Evolutionary conservation across 2,329 filamentous ascomycete species (phyloP).

Genomic region (Colletotrichum graminicola): DNA sequence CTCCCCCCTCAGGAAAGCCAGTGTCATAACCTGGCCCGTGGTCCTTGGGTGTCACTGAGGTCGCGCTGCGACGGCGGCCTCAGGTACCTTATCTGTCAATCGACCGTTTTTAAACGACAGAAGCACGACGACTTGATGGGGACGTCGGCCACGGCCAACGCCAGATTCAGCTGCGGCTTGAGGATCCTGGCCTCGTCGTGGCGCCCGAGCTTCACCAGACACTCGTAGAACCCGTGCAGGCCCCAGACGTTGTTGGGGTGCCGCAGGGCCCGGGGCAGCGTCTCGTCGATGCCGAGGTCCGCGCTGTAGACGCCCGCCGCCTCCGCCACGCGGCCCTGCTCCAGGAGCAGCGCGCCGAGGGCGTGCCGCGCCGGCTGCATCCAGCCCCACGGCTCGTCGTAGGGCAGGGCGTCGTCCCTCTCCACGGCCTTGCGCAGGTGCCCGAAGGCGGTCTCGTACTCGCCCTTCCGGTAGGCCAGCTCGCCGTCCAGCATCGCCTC

Average conservation of each 20-base stretch:
- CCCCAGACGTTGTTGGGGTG: constrained; percentile 84
- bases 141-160: constrained; percentile 70
- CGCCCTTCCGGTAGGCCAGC: constrained; percentile 74
- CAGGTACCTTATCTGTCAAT: constrained; percentile 37
- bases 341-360: constrained; percentile 76
- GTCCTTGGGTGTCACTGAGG: constrained; percentile 19
- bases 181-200: constrained; percentile 52
- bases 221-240: constrained; percentile 79
- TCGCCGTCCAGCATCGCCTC: constrained; percentile 80
- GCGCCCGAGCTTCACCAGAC: constrained; percentile 68
- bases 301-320: constrained; percentile 70
- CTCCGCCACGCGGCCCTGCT: constrained; percentile 71
- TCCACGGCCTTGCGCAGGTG: constrained; percentile 69
- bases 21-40: constrained; percentile 31
- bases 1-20: background rate
- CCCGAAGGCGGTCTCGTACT: constrained; percentile 69
- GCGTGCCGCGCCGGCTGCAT: constrained; percentile 82
- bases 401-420: constrained; percentile 73
- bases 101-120: constrained; percentile 49
- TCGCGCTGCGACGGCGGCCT: constrained; percentile 38
- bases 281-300: constrained; percentile 71
- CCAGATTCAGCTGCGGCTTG: constrained; percentile 61
- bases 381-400: constrained; percentile 84
- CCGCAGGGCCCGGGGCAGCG: constrained; percentile 71
- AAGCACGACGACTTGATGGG: constrained; percentile 69